phyloP scores from a whole-genome alignment of 1,139 yeast genomes.

The Yamadazyma taylorii region DNA sequence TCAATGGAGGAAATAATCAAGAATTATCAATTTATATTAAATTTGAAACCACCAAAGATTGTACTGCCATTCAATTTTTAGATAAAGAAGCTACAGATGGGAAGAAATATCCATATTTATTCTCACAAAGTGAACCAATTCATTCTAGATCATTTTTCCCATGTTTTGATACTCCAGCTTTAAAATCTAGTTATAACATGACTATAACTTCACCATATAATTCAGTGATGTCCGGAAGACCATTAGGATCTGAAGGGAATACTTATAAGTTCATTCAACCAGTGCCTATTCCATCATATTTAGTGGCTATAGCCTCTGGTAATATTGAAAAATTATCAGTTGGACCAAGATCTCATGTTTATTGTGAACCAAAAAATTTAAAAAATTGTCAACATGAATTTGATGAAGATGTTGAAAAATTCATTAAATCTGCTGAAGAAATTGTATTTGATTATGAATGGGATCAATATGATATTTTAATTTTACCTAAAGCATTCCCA shows the following conservation, averaged over 20 bases:
- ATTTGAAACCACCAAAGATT: constrained; percentile 67
- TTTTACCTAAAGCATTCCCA: constrained; percentile 83
- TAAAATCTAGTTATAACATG: constrained; percentile 66
- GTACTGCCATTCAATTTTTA: constrained; percentile 88
- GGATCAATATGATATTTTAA: constrained; percentile 78
- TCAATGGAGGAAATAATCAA: constrained; percentile 15
- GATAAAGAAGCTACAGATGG: constrained; percentile 80
- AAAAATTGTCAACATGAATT: constrained; percentile 77
- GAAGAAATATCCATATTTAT: constrained; percentile 67
- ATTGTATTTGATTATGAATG: constrained; percentile 84
- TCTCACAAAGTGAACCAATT: constrained; percentile 89
- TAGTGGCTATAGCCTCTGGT: constrained; percentile 86
- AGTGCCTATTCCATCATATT: constrained; percentile 83
- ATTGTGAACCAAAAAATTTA: constrained; percentile 71
- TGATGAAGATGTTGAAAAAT: constrained; percentile 74
- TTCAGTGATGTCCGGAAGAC: constrained; percentile 70
- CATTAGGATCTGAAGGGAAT: background rate
- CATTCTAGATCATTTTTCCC: constrained; percentile 90
- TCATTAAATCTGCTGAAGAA: constrained; percentile 76
- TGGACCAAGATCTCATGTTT: constrained; percentile 87
- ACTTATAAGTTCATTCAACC: constrained; percentile 61
- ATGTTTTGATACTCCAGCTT: constrained; percentile 87
- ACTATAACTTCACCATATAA: constrained; percentile 63
- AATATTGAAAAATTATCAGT: constrained; percentile 65
- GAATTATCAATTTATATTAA: constrained; percentile 39